phyloP scores from a whole-genome alignment of 2,329 filamentous ascomycete genomes.

The Beauveria scarabaeidicola region DNA sequence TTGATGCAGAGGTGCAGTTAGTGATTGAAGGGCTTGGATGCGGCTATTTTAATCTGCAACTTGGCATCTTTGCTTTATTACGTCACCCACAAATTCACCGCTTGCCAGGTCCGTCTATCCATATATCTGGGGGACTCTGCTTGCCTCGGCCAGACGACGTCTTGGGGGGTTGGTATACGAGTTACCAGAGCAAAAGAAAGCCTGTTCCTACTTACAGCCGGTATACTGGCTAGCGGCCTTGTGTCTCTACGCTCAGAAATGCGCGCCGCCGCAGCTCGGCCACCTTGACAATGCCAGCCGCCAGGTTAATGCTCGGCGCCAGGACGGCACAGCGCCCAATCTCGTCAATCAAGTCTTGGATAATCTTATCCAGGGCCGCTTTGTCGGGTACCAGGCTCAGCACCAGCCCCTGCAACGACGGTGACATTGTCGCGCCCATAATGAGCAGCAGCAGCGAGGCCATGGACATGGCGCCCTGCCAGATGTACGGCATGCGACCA shows the following conservation, averaged over 20 bases:
- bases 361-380: conserved; percentile 63
- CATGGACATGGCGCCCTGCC: conserved; percentile 76
- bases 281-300: conserved; percentile 74
- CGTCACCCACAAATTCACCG: too few relatives aligned
- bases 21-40: too few relatives aligned
- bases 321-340: conserved; percentile 66
- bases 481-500: conserved; percentile 77
- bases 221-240: not conserved
- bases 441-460: conserved; percentile 74
- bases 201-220: too few relatives aligned
- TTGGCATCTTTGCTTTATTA: too few relatives aligned
- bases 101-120: too few relatives aligned
- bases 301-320: conserved; percentile 65
- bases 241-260: conserved; percentile 38
- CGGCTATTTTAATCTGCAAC: too few relatives aligned
- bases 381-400: conserved; percentile 45
- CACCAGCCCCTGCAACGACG: conserved; percentile 59
- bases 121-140: too few relatives aligned
- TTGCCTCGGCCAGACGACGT: too few relatives aligned
- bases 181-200: too few relatives aligned
- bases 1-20: too few relatives aligned
- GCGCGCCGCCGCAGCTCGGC: conserved; percentile 64
- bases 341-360: conserved; percentile 68
- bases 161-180: too few relatives aligned
- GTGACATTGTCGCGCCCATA: conserved; percentile 78